Evolutionary conservation across 106 monocot genomes (phyloP).

Genomic region (Apostasia shenzhenica): DNA sequence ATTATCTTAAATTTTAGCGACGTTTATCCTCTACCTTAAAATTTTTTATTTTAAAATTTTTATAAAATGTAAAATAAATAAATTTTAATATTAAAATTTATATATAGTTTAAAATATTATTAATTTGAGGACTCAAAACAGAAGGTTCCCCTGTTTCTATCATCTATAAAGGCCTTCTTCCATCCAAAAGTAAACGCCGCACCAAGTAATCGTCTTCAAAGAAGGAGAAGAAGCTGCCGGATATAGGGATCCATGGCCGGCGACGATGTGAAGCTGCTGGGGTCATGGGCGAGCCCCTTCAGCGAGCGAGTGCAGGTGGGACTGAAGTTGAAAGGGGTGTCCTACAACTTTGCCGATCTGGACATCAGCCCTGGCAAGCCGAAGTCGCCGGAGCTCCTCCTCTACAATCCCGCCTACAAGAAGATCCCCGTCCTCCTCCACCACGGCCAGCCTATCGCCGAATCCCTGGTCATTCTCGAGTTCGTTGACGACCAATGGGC

Average conservation of each 20-base stretch:
- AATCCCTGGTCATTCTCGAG: constrained; percentile 7
- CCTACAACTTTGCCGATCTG: neutral
- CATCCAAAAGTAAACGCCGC: no score
- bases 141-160: no score
- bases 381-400: neutral
- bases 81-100: no score
- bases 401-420: neutral
- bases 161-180: no score
- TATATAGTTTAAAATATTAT: no score
- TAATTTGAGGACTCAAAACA: no score
- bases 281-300: neutral
- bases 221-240: neutral
- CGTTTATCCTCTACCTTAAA: no score
- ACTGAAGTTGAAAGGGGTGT: neutral
- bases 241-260: neutral
- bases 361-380: neutral
- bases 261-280: neutral
- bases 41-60: no score
- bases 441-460: neutral
- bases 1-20: no score
- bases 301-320: neutral
- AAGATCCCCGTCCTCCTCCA: constrained; percentile 2
- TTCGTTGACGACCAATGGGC: constrained; percentile 2
- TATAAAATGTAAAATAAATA: no score
- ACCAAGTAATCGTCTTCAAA: no score